Evolutionary conservation across 768 basidiomycete genomes (phyloP).

Genomic region (Pisolithus microcarpus): DNA sequence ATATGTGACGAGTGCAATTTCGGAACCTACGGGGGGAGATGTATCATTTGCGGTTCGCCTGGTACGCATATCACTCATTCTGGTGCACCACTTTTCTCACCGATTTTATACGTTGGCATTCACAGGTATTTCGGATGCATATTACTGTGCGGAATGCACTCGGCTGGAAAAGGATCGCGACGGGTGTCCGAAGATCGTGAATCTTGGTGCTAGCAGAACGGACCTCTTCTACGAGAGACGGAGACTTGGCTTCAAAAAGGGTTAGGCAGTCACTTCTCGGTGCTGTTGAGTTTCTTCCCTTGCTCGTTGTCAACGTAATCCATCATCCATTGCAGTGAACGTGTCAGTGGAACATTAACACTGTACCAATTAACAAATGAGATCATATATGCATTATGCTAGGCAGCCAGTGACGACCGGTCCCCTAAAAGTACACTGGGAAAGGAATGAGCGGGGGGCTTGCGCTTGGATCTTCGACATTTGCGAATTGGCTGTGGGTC

Average conservation of each 20-base stretch:
- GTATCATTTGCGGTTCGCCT: conserved; percentile 95
- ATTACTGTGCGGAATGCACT: conserved; percentile 98
- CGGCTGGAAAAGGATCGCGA: conserved; percentile 95
- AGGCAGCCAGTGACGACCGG: neutral
- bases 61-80: conserved; percentile 42
- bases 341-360: neutral
- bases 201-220: conserved; percentile 86
- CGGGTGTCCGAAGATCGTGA: conserved; percentile 97
- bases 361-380: neutral
- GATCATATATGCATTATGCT: neutral
- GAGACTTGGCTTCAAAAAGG: conserved; percentile 52
- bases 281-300: neutral
- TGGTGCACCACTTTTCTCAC: neutral
- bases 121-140: conserved; percentile 94
- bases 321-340: neutral
- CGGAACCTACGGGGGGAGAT: conserved; percentile 93
- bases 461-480: conserved; percentile 48
- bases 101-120: neutral
- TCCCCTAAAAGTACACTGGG: conserved; percentile 45
- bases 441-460: conserved; percentile 56
- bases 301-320: neutral
- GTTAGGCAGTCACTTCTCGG: conserved; percentile 10
- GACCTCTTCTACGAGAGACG: conserved; percentile 90
- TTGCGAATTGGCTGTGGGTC: conserved; percentile 40
- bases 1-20: conserved; percentile 99